Percentiles rank a stretch among this genome's conserved stretches.
These are phyloP conservation scores for Emergomyces africanus DNA, from an alignment of 2,329 filamentous ascomycete genomes.

Conservation along the genomic window DNA sequence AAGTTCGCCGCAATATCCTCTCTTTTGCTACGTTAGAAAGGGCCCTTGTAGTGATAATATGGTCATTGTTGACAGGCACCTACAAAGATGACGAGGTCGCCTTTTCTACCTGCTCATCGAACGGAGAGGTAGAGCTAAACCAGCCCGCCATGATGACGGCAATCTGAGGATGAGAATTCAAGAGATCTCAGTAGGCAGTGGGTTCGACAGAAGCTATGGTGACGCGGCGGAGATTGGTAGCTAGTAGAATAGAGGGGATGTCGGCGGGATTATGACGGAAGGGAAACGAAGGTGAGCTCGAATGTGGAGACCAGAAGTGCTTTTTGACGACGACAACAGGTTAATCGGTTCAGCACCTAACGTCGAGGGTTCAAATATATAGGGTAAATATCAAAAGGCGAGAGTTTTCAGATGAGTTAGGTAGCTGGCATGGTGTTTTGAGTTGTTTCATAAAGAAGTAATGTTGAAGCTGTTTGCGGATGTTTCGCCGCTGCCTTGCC, in stretches of 20 bases:
- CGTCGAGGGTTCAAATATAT: neutral
- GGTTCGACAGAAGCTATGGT: neutral
- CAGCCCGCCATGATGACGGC: conserved; percentile 75
- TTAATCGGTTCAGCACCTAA: neutral
- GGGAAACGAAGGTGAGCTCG: neutral
- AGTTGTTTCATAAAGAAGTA: neutral
- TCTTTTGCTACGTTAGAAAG: conserved; percentile 34
- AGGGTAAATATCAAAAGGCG: neutral
- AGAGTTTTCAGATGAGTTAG: neutral
- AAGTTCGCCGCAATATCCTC: conserved; percentile 96
- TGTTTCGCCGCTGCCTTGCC: neutral
- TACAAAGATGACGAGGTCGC: conserved; percentile 91
- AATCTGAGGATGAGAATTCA: neutral
- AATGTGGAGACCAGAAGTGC: neutral
- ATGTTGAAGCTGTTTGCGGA: neutral
- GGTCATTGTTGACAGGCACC: conserved; percentile 20
- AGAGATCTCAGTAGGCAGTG: neutral
- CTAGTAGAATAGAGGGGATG: neutral
- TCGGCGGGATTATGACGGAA: neutral
- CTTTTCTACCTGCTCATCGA: conserved; percentile 95
- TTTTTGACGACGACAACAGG: neutral
- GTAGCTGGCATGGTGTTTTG: neutral
- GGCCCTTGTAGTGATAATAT: neutral
- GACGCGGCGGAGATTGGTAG: neutral
- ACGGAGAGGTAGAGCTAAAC: conserved; percentile 83